Conservation (phyloP, 352 stramenopile species). For the Globisporangium canariense region DNA sequence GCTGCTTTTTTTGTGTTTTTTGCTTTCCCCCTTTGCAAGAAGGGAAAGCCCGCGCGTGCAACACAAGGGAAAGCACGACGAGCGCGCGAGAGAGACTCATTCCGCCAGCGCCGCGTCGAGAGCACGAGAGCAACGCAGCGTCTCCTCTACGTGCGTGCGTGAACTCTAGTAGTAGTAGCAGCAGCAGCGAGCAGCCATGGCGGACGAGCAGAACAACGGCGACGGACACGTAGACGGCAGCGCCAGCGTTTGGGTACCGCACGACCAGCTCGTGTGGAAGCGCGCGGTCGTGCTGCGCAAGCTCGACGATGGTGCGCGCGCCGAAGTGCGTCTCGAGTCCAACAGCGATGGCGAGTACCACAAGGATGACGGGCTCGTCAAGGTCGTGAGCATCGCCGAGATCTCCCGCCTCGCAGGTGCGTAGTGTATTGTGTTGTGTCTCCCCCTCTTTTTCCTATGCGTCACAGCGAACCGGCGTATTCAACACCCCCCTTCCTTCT, state of each 20-base stretch:
- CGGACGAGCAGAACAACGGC: conserved; percentile 18
- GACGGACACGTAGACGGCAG: conserved; percentile 52
- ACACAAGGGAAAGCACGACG: background rate
- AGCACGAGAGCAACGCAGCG: background rate
- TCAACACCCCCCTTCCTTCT: background rate
- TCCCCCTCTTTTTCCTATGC: background rate
- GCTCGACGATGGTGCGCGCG: conserved; percentile 40
- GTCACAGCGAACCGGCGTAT: background rate
- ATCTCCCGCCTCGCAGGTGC: conserved; percentile 56
- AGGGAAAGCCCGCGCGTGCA: background rate
- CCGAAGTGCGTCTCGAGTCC: conserved; percentile 61
- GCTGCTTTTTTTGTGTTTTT: background rate
- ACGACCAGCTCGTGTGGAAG: conserved; percentile 76
- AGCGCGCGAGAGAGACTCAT: background rate
- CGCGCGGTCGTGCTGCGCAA: conserved; percentile 64
- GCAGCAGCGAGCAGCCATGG: conserved; percentile 17
- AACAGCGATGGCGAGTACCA: conserved; percentile 53
- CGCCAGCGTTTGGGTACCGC: conserved; percentile 79
- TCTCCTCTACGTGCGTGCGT: background rate
- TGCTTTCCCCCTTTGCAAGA: background rate
- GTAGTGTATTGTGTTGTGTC: background rate
- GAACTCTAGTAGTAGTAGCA: conserved; percentile 7
- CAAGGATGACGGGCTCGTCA: conserved; percentile 55
- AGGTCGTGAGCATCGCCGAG: conserved; percentile 58
- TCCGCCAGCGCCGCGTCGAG: no score